Percentiles rank a stretch among this genome's conserved stretches.
Conservation (phyloP, 176 grass and related monocot genomes). For the Paspalum vaginatum region DNA sequence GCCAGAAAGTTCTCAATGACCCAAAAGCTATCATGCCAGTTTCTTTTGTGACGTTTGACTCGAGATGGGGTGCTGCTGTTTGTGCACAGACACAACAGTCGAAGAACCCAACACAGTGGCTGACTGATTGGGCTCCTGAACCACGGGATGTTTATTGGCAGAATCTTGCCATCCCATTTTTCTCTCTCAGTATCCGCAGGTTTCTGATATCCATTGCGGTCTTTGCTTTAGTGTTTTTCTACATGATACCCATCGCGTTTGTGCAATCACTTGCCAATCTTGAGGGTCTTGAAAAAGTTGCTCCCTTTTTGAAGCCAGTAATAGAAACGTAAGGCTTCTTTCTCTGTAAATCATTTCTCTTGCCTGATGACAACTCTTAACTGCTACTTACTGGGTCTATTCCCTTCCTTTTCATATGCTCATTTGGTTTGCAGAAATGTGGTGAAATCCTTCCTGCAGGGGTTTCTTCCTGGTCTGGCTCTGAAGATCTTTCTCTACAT, state of each 20-base stretch:
- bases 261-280: conserved; percentile 99
- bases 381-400: neutral
- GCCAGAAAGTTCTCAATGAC: conserved; percentile 78
- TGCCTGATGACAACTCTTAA: neutral
- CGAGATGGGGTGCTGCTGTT: conserved; percentile 94
- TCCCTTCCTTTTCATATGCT: neutral
- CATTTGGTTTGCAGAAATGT: conserved; percentile 60
- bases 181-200: conserved; percentile 88
- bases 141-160: conserved; percentile 95
- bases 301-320: conserved; percentile 88
- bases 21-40: conserved; percentile 94
- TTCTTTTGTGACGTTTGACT: conserved; percentile 96
- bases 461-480: conserved; percentile 91
- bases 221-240: conserved; percentile 92
- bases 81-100: conserved; percentile 98
- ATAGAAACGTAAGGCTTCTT: conserved; percentile 73
- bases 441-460: conserved; percentile 90
- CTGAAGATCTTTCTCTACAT: conserved; percentile 92
- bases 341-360: conserved; percentile 19
- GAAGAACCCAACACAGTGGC: conserved; percentile 87
- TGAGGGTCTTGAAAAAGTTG: conserved; percentile 96
- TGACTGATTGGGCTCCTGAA: conserved; percentile 96
- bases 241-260: conserved; percentile 96
- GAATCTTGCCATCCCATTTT: conserved; percentile 96
- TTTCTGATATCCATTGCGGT: conserved; percentile 78